Evolutionary conservation across 164 flowering plant species (phyloP), one percentile per base, ranked within the genome.

Genomic region (Magnolia kwangsiensis): DNA sequence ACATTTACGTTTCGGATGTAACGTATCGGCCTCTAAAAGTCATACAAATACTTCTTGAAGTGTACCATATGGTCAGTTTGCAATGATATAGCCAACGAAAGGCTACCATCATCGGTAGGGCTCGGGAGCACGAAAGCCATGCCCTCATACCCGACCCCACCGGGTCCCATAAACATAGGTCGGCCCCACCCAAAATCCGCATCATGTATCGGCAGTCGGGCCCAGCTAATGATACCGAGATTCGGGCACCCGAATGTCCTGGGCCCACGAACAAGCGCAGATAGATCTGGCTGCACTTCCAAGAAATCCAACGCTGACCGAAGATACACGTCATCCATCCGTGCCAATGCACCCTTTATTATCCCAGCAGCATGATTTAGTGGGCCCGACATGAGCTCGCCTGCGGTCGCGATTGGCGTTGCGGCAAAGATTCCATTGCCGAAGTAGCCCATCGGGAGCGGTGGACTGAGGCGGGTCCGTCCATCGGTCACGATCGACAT

Each of bases 291-390:
- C 77, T 88, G 92, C 55, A 84, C 67, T 80, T 89, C 92, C 24
- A 90, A 69, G 80, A 83, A 90, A 76, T 90, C 95, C 0, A 90
- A 78, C n/a, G 92, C 91, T 11, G 94, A 90, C 71, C 87, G 76
- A 50, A 66, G 7, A 29, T 74, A 74, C 76, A 50, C 71, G 18
- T 74, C 76, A 27, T 74, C 76, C 76, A 74, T 66, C 20, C 50
- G 77, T 1, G 88, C 90, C 8, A 86, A 84, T 1, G 82, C 86
- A 3, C 83, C 86, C 31, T 83, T 87, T 45, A 91, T 87, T 63
- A 13, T 63, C 2, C 85, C 70, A 0, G 91, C 92, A 1, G 88
- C 83, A 19, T 84, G 20, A 1, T 80, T 50, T 0, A 87, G 80
- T 6, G 73, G 81, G 0, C 51, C 1, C 86, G 73, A 71, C 16